phyloP scores from a whole-genome alignment of 1,139 yeast species.

The Lodderomyces pseudojiufengensis region DNA sequence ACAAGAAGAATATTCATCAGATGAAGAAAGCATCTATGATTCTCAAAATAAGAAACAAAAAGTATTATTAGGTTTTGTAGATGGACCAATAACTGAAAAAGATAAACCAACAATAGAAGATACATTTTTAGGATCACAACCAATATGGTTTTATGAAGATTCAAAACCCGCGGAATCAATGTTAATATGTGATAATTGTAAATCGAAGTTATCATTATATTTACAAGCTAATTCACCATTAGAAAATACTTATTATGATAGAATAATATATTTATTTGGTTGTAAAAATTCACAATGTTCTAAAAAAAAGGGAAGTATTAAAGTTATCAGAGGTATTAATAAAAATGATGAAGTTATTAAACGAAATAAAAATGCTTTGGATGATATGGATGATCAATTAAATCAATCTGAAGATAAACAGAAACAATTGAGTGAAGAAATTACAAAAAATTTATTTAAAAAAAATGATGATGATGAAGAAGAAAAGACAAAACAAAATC shows the following conservation, averaged over 20 bases:
- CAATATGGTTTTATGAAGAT: constrained; percentile 52
- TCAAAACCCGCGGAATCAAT: constrained; percentile 53
- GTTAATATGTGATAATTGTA: constrained; percentile 64
- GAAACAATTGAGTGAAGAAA: constrained; percentile 39
- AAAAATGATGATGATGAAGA: constrained; percentile 15
- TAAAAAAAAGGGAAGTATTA: constrained; percentile 62
- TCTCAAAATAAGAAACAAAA: constrained; percentile 20
- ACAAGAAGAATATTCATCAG: constrained; percentile 41
- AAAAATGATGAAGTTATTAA: constrained; percentile 52
- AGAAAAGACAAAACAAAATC: constrained; percentile 31
- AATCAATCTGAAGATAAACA: constrained; percentile 30
- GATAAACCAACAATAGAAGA: constrained; percentile 63
- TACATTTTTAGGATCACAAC: constrained; percentile 77
- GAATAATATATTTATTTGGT: constrained; percentile 75
- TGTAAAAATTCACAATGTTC: constrained; percentile 66
- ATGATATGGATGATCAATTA: constrained; percentile 40
- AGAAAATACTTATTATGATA: constrained; percentile 68
- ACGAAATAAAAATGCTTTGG: constrained; percentile 35
- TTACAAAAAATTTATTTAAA: constrained; percentile 43
- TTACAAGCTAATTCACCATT: constrained; percentile 80
- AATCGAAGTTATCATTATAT: constrained; percentile 57
- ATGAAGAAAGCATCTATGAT: constrained; percentile 25
- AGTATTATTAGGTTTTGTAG: constrained; percentile 64
- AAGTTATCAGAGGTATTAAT: constrained; percentile 70
- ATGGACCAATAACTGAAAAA: constrained; percentile 38